phyloP scores from a whole-genome alignment of 495 filamentous ascomycete genomes.

The Penicillium desertorum region DNA sequence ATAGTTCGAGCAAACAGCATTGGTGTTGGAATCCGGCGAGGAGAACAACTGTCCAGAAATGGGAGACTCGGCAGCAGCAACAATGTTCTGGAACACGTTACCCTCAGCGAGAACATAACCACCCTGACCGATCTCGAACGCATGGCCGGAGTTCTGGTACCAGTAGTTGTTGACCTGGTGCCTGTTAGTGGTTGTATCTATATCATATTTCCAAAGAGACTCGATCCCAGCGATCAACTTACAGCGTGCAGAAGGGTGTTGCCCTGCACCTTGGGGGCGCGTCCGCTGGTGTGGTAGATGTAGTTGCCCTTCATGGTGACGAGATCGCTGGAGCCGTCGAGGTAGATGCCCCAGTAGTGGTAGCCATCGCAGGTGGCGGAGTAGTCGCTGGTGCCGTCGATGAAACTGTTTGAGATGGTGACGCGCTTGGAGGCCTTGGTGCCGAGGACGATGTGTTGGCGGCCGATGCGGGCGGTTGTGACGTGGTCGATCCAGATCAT shows the following conservation, averaged over 20 bases:
- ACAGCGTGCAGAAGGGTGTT: slow-evolving; percentile 47
- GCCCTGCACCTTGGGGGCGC: slow-evolving; percentile 43
- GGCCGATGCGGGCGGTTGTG: slow-evolving; percentile 45
- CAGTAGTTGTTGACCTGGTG: slow-evolving; percentile 60
- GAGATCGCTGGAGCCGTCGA: slow-evolving; percentile 41
- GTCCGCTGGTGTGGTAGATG: slow-evolving; percentile 47
- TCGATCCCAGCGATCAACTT: neutral
- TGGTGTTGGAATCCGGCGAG: slow-evolving; percentile 34
- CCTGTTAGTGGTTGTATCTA: neutral
- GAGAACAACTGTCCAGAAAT: slow-evolving; percentile 47
- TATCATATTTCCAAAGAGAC: neutral
- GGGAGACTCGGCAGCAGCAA: slow-evolving; percentile 26
- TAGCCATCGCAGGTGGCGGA: slow-evolving; percentile 48
- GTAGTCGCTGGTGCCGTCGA: slow-evolving; percentile 41
- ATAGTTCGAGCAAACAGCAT: slow-evolving; percentile 38
- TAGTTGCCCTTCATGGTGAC: slow-evolving; percentile 51
- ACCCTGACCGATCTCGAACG: slow-evolving; percentile 54
- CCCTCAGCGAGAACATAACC: slow-evolving; percentile 56
- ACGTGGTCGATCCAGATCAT: slow-evolving; percentile 53
- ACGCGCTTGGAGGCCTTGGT: slow-evolving; percentile 41
- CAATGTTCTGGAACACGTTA: slow-evolving; percentile 58
- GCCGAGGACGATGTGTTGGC: slow-evolving; percentile 49
- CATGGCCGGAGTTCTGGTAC: slow-evolving; percentile 52
- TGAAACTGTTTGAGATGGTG: slow-evolving; percentile 48
- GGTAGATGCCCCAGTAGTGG: slow-evolving; percentile 49